These are phyloP conservation scores for Komagataella pastoris DNA, from an alignment of 805 yeast genomes.

Conservation along the genomic window DNA sequence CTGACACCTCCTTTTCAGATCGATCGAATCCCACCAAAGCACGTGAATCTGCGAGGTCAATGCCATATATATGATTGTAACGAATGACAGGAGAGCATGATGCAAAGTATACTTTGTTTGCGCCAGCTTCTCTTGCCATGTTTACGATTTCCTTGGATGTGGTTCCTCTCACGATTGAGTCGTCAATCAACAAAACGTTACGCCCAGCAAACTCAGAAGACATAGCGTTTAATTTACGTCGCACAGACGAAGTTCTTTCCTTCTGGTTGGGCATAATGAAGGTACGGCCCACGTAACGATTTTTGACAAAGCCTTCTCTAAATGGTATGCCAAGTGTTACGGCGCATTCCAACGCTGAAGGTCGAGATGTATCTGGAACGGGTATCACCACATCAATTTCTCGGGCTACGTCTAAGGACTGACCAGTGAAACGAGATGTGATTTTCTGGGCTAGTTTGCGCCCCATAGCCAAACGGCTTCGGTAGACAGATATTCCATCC, in stretches of 20 bases:
- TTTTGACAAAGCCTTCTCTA: slow-evolving; percentile 95
- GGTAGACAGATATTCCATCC: slow-evolving; percentile 94
- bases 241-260: slow-evolving; percentile 85
- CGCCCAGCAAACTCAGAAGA: slow-evolving; percentile 78
- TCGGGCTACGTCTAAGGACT: slow-evolving; percentile 28
- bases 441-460: slow-evolving; percentile 72
- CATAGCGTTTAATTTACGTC: slow-evolving; percentile 95
- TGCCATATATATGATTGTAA: slow-evolving; percentile 91
- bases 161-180: slow-evolving; percentile 95
- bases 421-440: slow-evolving; percentile 19
- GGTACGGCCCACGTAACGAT: slow-evolving; percentile 94
- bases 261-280: slow-evolving; percentile 97
- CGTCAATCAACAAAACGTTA: slow-evolving; percentile 85
- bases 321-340: slow-evolving; percentile 69
- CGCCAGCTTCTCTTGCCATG: slow-evolving; percentile 99
- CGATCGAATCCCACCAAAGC: slow-evolving; percentile 84
- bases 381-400: slow-evolving; percentile 92
- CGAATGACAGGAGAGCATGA: slow-evolving; percentile 98
- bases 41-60: slow-evolving; percentile 90
- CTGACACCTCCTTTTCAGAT: slow-evolving; percentile 61
- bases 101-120: slow-evolving; percentile 87
- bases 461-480: slow-evolving; percentile 91
- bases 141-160: slow-evolving; percentile 91
- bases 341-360: slow-evolving; percentile 88
- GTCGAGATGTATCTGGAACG: slow-evolving; percentile 97